Evolutionary conservation across 371 early-diverging fungal genomes (phyloP), one percentile per base, ranked within the genome.

Genomic region (Mucor piriformis): DNA sequence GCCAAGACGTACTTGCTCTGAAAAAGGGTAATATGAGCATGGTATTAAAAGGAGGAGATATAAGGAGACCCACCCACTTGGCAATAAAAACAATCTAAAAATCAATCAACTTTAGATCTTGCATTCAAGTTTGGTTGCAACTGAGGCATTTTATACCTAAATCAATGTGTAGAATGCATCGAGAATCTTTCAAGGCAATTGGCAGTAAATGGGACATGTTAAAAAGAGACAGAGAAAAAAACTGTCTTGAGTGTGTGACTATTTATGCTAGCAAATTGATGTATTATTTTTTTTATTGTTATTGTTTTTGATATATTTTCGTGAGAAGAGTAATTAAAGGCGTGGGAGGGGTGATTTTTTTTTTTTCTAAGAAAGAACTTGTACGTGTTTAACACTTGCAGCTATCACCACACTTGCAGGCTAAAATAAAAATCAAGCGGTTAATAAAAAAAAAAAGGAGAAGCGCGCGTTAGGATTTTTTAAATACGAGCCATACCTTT

Each of bases 1-100:
- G 10, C 84, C 88, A 16, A 92, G 74, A 40, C 95, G 74, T 6
- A 88, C 81, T 69, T 91, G 88, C 59, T 92, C 95, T 88, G 73
- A 21, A 29, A 21, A 15, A 12, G 25, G 33, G 15, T 42, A 33
- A 16, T 21, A 20, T 23, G 13, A 46, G 6, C 21, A 38, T 37
- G 5, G 20, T 15, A 12, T 20, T 52, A 21, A 24, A 11, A 20
- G 15, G 21, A 12, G 21, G 18, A 24, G 2, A n/a, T n/a, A 23
- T 35, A 35, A 50, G 15, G 6, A 16, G 34, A 13, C 7, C 32
- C 51, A 83, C 90, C 89, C 50, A 89, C 89, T 84, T 90, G 90
- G 48, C 86, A 86, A 66, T 87, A 90, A 66, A 89, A 90, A 54
- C 88, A 88, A 65, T 90, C 91, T 85, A 69, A 21, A 8, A 34